phyloP scores from a whole-genome alignment of 176 grass and related monocot species.

The Luzula sylvatica region DNA sequence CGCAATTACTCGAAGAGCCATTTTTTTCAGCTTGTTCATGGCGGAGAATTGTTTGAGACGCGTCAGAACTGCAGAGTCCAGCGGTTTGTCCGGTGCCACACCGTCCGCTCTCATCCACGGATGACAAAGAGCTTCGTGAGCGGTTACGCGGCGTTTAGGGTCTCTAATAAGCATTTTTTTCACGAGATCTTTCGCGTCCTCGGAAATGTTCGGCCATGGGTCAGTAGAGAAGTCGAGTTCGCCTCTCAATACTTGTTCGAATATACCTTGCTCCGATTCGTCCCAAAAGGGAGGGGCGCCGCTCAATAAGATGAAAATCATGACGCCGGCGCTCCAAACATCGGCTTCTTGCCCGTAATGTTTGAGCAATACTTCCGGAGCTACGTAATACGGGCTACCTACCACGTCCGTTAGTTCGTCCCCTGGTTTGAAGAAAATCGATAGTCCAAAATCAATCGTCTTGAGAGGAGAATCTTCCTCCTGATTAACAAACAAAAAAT shows the following conservation, averaged over 20 bases:
- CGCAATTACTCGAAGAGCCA: constrained; percentile 54
- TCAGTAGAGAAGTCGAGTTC: constrained; percentile 25
- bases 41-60: constrained; percentile 19
- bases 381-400: constrained; percentile 27
- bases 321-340: constrained; percentile 30
- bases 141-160: constrained; percentile 24
- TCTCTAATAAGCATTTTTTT: constrained; percentile 31
- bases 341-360: constrained; percentile 26
- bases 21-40: too few relatives aligned
- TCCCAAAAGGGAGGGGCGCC: constrained; percentile 29
- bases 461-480: constrained; percentile 23
- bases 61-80: constrained; percentile 10
- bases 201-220: constrained; percentile 23
- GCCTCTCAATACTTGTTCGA: constrained; percentile 27
- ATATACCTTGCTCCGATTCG: constrained; percentile 21
- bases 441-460: constrained; percentile 28
- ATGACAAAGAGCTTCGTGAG: constrained; percentile 31
- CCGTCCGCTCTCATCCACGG: constrained; percentile 18
- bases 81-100: constrained; percentile 16
- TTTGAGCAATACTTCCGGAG: constrained; percentile 22
- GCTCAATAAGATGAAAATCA: constrained; percentile 26
- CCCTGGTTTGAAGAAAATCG: constrained; percentile 27
- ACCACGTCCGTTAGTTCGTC: constrained; percentile 25
- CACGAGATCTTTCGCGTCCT: constrained; percentile 24
- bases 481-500: constrained; percentile 30